A percentile compares a stretch with the other conserved stretches of the same genome.
phyloP scores from a whole-genome alignment of 164 flowering plant genomes.

The Buxus sempervirens region DNA sequence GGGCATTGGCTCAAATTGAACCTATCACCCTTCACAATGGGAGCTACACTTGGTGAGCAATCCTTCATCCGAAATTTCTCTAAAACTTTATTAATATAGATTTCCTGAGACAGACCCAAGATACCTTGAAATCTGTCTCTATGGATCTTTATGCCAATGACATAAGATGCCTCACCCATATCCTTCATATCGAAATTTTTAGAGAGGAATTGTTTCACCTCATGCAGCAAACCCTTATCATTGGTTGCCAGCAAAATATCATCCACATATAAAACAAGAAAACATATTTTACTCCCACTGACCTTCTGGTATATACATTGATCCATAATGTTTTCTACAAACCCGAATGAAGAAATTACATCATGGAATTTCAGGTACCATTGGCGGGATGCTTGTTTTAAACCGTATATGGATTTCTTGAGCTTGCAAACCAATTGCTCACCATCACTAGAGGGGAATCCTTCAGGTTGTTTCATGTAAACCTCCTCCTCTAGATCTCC shows the following conservation, averaged over 20 bases:
- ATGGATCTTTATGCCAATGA: conserved; percentile 17
- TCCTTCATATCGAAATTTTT: conserved; percentile 22
- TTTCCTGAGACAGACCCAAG: conserved; percentile 13
- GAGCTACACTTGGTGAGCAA: conserved; percentile 17
- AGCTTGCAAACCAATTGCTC: conserved; percentile 18
- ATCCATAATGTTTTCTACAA: conserved; percentile 21
- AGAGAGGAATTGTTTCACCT: conserved; percentile 18
- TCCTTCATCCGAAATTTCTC: conserved; percentile 18
- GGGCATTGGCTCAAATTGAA: not conserved
- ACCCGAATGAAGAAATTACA: conserved; percentile 16
- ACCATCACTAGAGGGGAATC: conserved; percentile 8
- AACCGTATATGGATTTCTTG: conserved; percentile 19
- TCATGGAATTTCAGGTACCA: conserved; percentile 27
- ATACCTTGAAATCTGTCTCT: conserved; percentile 10
- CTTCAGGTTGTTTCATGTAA: conserved; percentile 17
- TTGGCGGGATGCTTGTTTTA: conserved; percentile 26
- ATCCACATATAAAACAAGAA: conserved; percentile 19
- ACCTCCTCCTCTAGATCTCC: conserved; percentile 14
- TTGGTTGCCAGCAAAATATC: conserved; percentile 19
- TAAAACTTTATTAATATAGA: conserved; percentile 12
- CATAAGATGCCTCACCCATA: conserved; percentile 24
- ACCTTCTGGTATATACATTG: conserved; percentile 18
- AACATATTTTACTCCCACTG: conserved; percentile 18
- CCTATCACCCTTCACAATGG: conserved; percentile 15
- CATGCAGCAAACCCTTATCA: conserved; percentile 16